Conservation (phyloP, 202 grass and related monocot genomes). For the Brachypodium distachyon region DNA sequence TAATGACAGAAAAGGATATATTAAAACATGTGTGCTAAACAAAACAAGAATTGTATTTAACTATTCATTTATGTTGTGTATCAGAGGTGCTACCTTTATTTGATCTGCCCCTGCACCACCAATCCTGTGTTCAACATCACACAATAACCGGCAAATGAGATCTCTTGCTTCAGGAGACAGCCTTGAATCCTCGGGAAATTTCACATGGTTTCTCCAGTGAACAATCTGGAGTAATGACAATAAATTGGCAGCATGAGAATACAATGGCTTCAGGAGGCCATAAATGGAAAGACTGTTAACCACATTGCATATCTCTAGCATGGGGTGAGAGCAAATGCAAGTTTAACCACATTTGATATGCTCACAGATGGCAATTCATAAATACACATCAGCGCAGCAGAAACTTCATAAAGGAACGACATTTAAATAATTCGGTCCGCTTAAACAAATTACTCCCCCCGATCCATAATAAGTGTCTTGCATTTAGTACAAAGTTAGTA, state of each 20-base stretch:
- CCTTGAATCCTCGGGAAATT: conserved; percentile 90
- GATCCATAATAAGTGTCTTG: too few species aligned
- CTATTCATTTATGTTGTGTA: conserved; percentile 4
- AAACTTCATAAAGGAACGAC: not conserved
- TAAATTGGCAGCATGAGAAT: not conserved
- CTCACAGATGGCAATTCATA: not conserved
- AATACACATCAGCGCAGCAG: not conserved
- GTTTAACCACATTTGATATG: not conserved
- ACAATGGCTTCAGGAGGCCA: not conserved
- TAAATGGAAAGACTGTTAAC: not conserved
- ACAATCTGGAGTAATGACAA: conserved; percentile 56
- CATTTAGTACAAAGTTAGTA: too few species aligned
- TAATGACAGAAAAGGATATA: conserved; percentile 32
- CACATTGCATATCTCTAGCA: not conserved
- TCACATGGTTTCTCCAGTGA: conserved; percentile 97
- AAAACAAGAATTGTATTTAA: not conserved
- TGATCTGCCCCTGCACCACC: conserved; percentile 75
- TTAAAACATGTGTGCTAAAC: conserved; percentile 5
- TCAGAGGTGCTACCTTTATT: conserved; percentile 64
- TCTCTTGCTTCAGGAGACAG: conserved; percentile 82
- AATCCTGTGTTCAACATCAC: conserved; percentile 92
- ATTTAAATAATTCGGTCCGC: not conserved
- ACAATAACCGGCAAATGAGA: conserved; percentile 89
- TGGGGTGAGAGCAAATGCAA: not conserved
- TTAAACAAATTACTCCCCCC: not conserved